phyloP scores from a whole-genome alignment of 768 basidiomycete species.

The Lactarius sanguifluus region DNA sequence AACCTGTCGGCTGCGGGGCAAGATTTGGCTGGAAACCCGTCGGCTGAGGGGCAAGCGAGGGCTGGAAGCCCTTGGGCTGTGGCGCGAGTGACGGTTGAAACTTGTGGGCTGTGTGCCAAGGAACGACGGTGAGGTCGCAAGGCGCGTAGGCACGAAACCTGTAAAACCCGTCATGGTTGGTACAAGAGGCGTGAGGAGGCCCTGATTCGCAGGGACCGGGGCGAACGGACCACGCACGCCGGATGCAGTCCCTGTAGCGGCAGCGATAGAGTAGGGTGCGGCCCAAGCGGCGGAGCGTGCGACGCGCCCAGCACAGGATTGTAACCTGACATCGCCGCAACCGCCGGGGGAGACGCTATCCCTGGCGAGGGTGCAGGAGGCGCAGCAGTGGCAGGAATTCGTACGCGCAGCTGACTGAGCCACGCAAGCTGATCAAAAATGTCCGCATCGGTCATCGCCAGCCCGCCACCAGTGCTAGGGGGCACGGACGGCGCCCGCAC shows the following conservation, averaged over 20 bases:
- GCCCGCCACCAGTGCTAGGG: conserved; percentile 34
- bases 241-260: conserved; percentile 47
- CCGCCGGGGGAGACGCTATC: conserved; percentile 39
- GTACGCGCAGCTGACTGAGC: conserved; percentile 54
- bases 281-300: conserved; percentile 57
- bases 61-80: conserved; percentile 32
- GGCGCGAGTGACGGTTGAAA: conserved; percentile 20
- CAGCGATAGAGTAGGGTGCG: conserved; percentile 43
- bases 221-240: conserved; percentile 64
- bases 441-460: conserved; percentile 67
- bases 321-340: conserved; percentile 46
- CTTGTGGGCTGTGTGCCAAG: conserved; percentile 29
- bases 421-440: conserved; percentile 75
- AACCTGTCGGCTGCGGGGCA: conserved; percentile 46
- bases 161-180: conserved; percentile 83
- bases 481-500: conserved; percentile 40
- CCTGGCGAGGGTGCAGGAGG: conserved; percentile 36
- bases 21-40: conserved; percentile 42
- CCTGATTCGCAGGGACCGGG: conserved; percentile 80
- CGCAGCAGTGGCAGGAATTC: conserved; percentile 37
- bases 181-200: conserved; percentile 75
- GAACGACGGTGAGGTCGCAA: conserved; percentile 44
- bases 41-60: too few relatives aligned
- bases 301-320: conserved; percentile 70
- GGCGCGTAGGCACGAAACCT: conserved; percentile 81